phyloP scores from a whole-genome alignment of 306 rosid species.

The Delonix regia region DNA sequence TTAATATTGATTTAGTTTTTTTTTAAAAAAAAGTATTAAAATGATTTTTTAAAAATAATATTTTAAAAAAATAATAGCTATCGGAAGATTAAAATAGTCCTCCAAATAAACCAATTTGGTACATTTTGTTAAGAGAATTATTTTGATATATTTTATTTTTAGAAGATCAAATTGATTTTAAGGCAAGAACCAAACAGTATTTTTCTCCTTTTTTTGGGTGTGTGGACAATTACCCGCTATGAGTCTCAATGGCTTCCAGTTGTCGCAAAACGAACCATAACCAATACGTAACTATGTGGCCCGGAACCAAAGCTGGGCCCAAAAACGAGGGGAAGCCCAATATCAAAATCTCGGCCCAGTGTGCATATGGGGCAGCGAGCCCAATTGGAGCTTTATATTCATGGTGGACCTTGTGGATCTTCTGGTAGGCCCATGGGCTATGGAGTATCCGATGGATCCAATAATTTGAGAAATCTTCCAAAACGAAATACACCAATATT shows the following conservation, averaged over 20 bases:
- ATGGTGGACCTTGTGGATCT: slow-evolving; percentile 63
- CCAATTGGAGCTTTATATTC: slow-evolving; percentile 66
- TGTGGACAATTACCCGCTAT: slow-evolving; percentile 69
- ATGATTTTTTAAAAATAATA: too few species aligned
- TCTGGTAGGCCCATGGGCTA: slow-evolving; percentile 61
- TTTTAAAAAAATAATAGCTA: too few species aligned
- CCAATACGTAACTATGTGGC: slow-evolving; percentile 70
- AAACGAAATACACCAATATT: slow-evolving; percentile 54
- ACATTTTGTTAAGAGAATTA: too few species aligned
- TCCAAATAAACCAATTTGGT: too few species aligned
- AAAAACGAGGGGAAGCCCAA: slow-evolving; percentile 73
- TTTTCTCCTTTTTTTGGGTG: too few species aligned
- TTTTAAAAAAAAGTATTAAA: too few species aligned
- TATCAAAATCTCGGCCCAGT: slow-evolving; percentile 72
- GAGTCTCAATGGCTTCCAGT: slow-evolving; percentile 70
- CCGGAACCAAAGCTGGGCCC: slow-evolving; percentile 67
- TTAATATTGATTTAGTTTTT: too few species aligned
- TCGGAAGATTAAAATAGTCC: too few species aligned
- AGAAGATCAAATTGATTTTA: too few species aligned
- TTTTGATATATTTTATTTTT: too few species aligned
- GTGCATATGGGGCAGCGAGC: slow-evolving; percentile 67
- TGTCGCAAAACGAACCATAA: slow-evolving; percentile 65
- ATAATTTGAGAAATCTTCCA: slow-evolving; percentile 66
- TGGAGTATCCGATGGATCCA: slow-evolving; percentile 71
- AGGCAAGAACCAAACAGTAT: too few species aligned